Evolutionary conservation across 2,329 filamentous ascomycete genomes (phyloP).

Genomic region (Xylaria sp.): DNA sequence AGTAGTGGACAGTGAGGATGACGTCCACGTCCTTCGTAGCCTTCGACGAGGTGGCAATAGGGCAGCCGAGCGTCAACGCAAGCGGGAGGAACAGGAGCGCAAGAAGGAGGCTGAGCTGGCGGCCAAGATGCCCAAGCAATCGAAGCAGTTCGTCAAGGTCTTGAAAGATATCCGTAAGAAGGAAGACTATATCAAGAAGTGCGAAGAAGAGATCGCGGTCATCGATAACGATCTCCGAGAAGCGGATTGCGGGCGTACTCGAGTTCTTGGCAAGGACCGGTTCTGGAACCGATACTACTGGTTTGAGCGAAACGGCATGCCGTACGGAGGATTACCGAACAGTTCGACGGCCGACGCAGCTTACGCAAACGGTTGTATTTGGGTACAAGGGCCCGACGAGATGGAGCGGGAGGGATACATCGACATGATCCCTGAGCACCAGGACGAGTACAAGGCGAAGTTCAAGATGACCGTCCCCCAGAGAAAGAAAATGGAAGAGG

Average conservation of each 20-base stretch:
- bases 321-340: slow-evolving; percentile 82
- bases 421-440: slow-evolving; percentile 70
- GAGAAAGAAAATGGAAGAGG: slow-evolving; percentile 85
- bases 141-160: slow-evolving; percentile 86
- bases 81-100: slow-evolving; percentile 73
- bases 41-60: slow-evolving; percentile 68
- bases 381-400: slow-evolving; percentile 94
- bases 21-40: slow-evolving; percentile 55
- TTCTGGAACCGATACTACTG: slow-evolving; percentile 99
- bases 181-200: slow-evolving; percentile 76
- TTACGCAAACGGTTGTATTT: slow-evolving; percentile 93
- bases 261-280: slow-evolving; percentile 87
- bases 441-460: slow-evolving; percentile 73
- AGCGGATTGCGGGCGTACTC: slow-evolving; percentile 88
- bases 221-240: slow-evolving; percentile 93
- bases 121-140: slow-evolving; percentile 72
- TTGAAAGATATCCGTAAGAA: slow-evolving; percentile 88
- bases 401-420: slow-evolving; percentile 86
- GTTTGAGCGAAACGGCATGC: slow-evolving; percentile 99
- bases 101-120: slow-evolving; percentile 68
- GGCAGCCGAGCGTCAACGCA: slow-evolving; percentile 72
- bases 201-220: slow-evolving; percentile 81
- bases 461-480: slow-evolving; percentile 84
- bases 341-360: slow-evolving; percentile 85
- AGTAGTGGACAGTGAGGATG: slow-evolving; percentile 70